Base-by-base conservation (phyloP, 805 yeast species). In the Candida hungchunana region DNA sequence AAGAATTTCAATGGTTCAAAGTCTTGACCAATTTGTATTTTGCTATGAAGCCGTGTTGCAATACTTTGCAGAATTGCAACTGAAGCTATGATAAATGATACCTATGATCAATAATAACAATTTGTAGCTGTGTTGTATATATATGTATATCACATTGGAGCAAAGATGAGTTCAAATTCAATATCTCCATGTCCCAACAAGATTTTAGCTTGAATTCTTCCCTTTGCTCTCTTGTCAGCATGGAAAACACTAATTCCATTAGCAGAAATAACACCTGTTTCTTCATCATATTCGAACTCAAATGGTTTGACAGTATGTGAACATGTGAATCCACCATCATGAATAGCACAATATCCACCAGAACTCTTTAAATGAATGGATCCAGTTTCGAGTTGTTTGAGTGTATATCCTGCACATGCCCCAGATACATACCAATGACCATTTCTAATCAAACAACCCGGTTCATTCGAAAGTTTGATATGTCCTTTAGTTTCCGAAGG, bases 351-450 rank as follows among this genome's bases (percentile, higher is more conserved):
- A 42, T 66, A 73, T 0, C 97, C 97, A 49, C 73, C 77, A 26
- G 85, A 75, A 1, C 93, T 73, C 41, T 69, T 69, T 29, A 89
- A 53, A 39, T 77, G 72, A 50, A 75, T 73, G 7, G 43, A 39
- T n/a, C 93, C 93, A 4, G 42, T 43, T 8, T 27, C 21, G n/a
- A 36, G 21, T n/a, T 43, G 38, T 12, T 31, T 51, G 18, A 83
- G 49, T 18, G 68, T 68, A 61, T 69, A 89, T 5, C 82, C 77
- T 5, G 96, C 97, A 59, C 97, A 90, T 0, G 93, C 76, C 1
- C 96, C 96, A 26, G 63, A 56, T 5, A 71, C 55, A 61, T 81
- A 85, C 93, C 95, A 89, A 46, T 77, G 73, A 4, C 98, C 98
- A 51, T 76, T 83, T 42, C 83, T 75, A 51, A 89, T 90, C 40